These are phyloP conservation scores for Sporothrix protearum DNA, from an alignment of 2,329 filamentous ascomycete genomes.

Conservation along the genomic window DNA sequence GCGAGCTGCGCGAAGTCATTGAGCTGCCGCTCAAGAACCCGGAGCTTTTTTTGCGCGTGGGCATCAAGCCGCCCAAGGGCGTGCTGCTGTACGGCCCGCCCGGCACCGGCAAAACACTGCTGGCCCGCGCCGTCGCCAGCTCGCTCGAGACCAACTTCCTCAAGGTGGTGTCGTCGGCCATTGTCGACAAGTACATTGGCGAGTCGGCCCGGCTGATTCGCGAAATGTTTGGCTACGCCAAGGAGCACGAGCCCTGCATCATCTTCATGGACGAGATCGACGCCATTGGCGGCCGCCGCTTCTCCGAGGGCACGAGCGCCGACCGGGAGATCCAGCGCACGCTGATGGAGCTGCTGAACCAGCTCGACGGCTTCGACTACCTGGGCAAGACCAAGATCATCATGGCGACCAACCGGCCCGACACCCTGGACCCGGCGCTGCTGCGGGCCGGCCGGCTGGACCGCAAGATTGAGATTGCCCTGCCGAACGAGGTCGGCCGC, in stretches of 20 bases:
- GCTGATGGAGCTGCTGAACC: conserved; percentile 97
- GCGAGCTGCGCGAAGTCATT: conserved; percentile 95
- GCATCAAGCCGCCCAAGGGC: conserved; percentile 98
- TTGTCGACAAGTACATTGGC: conserved; percentile 99
- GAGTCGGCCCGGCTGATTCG: conserved; percentile 95
- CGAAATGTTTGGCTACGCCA: conserved; percentile 99
- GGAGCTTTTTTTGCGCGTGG: conserved; percentile 91
- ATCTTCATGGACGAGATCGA: conserved; percentile 99
- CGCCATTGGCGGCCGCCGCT: conserved; percentile 92
- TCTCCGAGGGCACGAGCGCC: conserved; percentile 94
- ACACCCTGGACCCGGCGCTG: conserved; percentile 90
- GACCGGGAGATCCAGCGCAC: conserved; percentile 98
- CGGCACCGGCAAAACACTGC: conserved; percentile 91
- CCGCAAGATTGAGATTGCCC: conserved; percentile 94
- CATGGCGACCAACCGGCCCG: conserved; percentile 97
- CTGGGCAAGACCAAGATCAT: conserved; percentile 99
- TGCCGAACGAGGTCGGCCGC: conserved; percentile 94
- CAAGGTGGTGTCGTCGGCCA: conserved; percentile 97
- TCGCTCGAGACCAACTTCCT: conserved; percentile 97
- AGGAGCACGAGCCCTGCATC: conserved; percentile 98
- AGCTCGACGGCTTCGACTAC: conserved; percentile 98
- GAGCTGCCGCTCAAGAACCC: conserved; percentile 98
- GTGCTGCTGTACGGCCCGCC: conserved; percentile 94
- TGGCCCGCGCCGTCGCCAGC: conserved; percentile 92
- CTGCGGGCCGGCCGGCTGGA: conserved; percentile 90